phyloP scores from a whole-genome alignment of 345 rosid species.

The Rhodamnia argentea region DNA sequence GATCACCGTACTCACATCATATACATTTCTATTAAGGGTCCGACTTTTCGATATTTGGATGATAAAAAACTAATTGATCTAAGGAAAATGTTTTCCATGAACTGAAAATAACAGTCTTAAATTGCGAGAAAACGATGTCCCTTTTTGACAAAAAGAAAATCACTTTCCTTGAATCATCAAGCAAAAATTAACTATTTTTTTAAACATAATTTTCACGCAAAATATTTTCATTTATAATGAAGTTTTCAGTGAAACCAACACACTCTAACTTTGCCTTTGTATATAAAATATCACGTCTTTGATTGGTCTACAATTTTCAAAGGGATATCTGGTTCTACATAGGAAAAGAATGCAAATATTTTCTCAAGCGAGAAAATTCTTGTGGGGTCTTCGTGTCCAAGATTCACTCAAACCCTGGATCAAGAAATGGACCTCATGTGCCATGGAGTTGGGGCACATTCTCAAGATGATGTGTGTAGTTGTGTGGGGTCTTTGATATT shows the following conservation, averaged over 20 bases:
- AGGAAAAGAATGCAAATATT: neutral
- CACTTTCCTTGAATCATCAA: too few relatives aligned
- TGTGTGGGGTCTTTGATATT: conserved; percentile 28
- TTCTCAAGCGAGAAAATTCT: neutral
- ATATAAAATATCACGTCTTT: neutral
- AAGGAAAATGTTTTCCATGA: too few relatives aligned
- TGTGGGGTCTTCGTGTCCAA: conserved; percentile 41
- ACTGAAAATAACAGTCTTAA: too few relatives aligned
- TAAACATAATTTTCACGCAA: too few relatives aligned
- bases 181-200: too few relatives aligned
- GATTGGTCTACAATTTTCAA: neutral
- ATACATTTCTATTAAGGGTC: neutral
- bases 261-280: neutral
- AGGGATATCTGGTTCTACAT: neutral
- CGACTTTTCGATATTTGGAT: too few relatives aligned
- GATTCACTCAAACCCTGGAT: conserved; percentile 4
- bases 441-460: conserved; percentile 41
- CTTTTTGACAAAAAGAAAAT: too few relatives aligned
- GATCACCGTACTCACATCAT: neutral
- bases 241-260: too few relatives aligned
- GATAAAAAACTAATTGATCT: too few relatives aligned
- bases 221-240: too few relatives aligned
- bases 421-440: conserved; percentile 22
- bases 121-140: too few relatives aligned
- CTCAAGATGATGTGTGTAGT: conserved; percentile 37